phyloP scores from a whole-genome alignment of 495 filamentous ascomycete genomes.

The Lasiosphaeris hirsuta region DNA sequence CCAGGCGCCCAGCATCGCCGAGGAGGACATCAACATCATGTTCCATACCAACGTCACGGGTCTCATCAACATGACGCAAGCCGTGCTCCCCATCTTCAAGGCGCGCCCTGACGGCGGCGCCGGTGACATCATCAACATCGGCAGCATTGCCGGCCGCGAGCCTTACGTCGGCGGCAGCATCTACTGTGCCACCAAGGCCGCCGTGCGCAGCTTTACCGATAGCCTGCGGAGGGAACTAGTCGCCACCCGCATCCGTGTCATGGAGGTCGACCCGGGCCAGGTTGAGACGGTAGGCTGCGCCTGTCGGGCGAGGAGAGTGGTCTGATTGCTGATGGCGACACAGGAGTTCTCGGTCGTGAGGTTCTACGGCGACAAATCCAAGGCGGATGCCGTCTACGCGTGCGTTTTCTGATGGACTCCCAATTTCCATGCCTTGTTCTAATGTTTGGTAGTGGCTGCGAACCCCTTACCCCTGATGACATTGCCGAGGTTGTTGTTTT shows the following conservation, averaged over 20 bases:
- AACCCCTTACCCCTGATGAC: constrained; percentile 92
- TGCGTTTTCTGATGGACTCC: constrained; percentile 43
- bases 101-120: constrained; percentile 70
- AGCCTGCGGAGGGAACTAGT: constrained; percentile 85
- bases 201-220: constrained; percentile 86
- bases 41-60: constrained; percentile 90
- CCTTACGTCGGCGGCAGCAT: constrained; percentile 87
- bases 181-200: constrained; percentile 96
- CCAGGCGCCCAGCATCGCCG: constrained; percentile 75
- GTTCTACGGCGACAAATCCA: constrained; percentile 87
- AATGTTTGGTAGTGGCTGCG: constrained; percentile 58
- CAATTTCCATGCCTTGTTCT: neutral
- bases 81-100: constrained; percentile 80
- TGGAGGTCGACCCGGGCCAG: constrained; percentile 93
- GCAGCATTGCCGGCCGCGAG: constrained; percentile 90
- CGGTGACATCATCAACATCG: constrained; percentile 97
- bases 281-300: constrained; percentile 76
- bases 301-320: neutral
- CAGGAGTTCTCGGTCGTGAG: constrained; percentile 92
- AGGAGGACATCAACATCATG: constrained; percentile 85
- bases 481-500: constrained; percentile 96
- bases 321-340: neutral
- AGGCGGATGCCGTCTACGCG: constrained; percentile 95
- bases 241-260: constrained; percentile 78
- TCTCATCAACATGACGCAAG: constrained; percentile 96